Evolutionary conservation across 2,329 filamentous ascomycete species (phyloP).

Genomic region (Trichophyton benhamiae): DNA sequence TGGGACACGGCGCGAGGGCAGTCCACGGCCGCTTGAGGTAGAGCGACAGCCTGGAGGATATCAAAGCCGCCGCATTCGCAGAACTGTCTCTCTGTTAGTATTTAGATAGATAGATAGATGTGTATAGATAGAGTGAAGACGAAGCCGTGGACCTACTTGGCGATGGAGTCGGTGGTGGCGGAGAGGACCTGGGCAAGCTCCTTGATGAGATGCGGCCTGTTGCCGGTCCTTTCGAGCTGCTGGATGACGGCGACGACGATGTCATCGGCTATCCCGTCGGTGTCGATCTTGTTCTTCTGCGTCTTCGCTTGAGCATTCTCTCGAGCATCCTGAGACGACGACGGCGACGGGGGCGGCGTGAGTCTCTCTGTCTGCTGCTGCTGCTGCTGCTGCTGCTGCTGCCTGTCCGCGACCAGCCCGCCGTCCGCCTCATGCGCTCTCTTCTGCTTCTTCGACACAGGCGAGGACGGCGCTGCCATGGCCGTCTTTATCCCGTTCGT

Average conservation of each 20-base stretch:
- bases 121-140: background rate
- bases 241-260: constrained; percentile 85
- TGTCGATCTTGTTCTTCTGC: constrained; percentile 58
- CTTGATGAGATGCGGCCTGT: constrained; percentile 87
- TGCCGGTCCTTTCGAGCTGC: constrained; percentile 78
- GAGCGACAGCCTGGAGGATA: constrained; percentile 78
- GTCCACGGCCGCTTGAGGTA: constrained; percentile 85
- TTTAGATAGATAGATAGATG: constrained; percentile 15
- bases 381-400: background rate
- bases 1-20: constrained; percentile 64
- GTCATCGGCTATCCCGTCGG: constrained; percentile 80
- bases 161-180: constrained; percentile 65
- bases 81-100: constrained; percentile 48
- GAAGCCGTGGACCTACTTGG: constrained; percentile 57
- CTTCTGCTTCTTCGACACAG: constrained; percentile 59
- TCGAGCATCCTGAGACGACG: constrained; percentile 46
- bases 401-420: constrained; percentile 17
- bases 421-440: constrained; percentile 51
- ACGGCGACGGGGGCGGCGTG: constrained; percentile 24
- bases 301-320: constrained; percentile 33
- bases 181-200: constrained; percentile 74
- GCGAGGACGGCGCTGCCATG: constrained; percentile 28
- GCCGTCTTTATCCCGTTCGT: too few relatives aligned
- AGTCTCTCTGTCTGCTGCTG: background rate
- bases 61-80: constrained; percentile 86